Percentiles rank a stretch among this genome's conserved stretches.
Evolutionary conservation across 2,329 filamentous ascomycete genomes (phyloP).

Genomic region (Ophiostoma quercus): DNA sequence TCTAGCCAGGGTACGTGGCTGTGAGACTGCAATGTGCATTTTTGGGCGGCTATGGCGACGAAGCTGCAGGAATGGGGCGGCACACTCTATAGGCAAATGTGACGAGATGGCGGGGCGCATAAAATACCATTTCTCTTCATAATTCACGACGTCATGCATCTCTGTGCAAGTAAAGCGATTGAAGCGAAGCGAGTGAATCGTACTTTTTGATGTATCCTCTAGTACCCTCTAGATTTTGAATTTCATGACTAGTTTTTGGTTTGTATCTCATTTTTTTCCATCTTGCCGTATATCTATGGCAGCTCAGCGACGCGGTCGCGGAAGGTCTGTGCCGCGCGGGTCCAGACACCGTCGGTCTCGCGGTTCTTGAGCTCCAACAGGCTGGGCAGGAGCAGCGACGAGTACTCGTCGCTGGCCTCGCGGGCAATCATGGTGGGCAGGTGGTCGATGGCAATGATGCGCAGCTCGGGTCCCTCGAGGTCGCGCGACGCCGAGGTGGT

Average conservation of each 20-base stretch:
- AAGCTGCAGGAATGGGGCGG: background rate
- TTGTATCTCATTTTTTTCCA: background rate
- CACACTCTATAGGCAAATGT: background rate
- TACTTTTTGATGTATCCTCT: background rate
- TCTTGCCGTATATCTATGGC: conserved; percentile 17
- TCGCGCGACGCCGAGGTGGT: conserved; percentile 61
- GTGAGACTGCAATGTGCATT: background rate
- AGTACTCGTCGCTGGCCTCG: conserved; percentile 81
- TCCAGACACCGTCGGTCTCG: conserved; percentile 70
- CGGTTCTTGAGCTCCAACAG: conserved; percentile 73
- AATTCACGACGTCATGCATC: background rate
- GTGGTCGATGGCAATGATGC: conserved; percentile 84
- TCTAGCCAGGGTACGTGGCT: background rate
- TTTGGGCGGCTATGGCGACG: background rate
- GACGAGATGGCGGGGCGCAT: background rate
- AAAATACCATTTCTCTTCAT: background rate
- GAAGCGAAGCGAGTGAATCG: background rate
- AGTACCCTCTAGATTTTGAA: background rate
- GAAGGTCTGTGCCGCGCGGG: conserved; percentile 77
- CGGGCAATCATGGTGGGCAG: conserved; percentile 76
- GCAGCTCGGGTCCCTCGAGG: conserved; percentile 52
- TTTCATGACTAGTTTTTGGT: background rate
- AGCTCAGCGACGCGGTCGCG: conserved; percentile 62
- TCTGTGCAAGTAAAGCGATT: background rate
- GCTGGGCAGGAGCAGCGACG: conserved; percentile 68